Evolutionary conservation across 1,139 yeast species (phyloP).

Genomic region (Geotrichum candidum): DNA sequence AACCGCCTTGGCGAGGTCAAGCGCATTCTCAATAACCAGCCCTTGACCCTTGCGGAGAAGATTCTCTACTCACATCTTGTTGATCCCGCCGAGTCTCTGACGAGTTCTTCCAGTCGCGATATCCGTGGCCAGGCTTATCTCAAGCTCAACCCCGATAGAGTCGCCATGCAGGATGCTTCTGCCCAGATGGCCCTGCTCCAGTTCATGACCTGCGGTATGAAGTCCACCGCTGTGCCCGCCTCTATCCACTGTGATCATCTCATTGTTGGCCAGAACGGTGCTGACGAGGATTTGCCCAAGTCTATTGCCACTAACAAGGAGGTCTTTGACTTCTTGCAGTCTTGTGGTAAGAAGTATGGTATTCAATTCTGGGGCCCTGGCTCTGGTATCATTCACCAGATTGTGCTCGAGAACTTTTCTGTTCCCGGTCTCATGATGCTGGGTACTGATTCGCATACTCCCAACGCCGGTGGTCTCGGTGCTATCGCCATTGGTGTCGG

Average conservation of each 20-base stretch:
- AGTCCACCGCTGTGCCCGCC: constrained; percentile 82
- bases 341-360: constrained; percentile 89
- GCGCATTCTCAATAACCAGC: constrained; percentile 64
- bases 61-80: constrained; percentile 93
- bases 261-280: constrained; percentile 93
- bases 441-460: constrained; percentile 96
- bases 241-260: constrained; percentile 96
- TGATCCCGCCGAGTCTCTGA: constrained; percentile 71
- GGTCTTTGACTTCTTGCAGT: constrained; percentile 85
- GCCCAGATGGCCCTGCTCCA: constrained; percentile 97
- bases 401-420: constrained; percentile 88
- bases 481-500: constrained; percentile 98
- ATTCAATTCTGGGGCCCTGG: constrained; percentile 99
- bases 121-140: constrained; percentile 82
- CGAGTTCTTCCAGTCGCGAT: constrained; percentile 45
- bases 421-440: constrained; percentile 95
- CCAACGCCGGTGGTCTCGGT: constrained; percentile 97
- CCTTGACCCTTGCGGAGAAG: constrained; percentile 96
- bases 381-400: constrained; percentile 96
- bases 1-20: constrained; percentile 59
- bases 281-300: constrained; percentile 61
- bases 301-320: constrained; percentile 85
- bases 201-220: constrained; percentile 93
- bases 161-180: constrained; percentile 98
- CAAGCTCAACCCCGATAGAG: constrained; percentile 93